phyloP scores from a whole-genome alignment of 2,329 filamentous ascomycete genomes.

The Akanthomyces uredinophilus region DNA sequence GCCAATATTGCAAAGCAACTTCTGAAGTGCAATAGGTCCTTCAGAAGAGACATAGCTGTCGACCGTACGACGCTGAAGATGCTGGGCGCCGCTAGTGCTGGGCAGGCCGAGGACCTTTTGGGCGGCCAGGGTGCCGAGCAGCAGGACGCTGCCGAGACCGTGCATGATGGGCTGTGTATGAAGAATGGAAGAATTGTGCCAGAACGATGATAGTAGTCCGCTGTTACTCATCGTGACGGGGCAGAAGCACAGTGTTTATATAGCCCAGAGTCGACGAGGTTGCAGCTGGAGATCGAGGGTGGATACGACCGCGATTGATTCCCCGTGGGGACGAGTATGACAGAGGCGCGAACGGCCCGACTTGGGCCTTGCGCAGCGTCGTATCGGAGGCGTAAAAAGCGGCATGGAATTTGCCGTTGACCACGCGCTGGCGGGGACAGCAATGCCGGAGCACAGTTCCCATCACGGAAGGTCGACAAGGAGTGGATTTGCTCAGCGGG shows the following conservation, averaged over 20 bases:
- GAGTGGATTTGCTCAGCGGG: background rate
- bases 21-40: conserved; percentile 44
- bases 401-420: background rate
- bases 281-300: background rate
- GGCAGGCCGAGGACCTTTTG: conserved; percentile 47
- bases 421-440: background rate
- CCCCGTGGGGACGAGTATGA: background rate
- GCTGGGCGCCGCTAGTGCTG: conserved; percentile 22
- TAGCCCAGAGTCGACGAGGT: background rate
- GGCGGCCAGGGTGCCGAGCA: conserved; percentile 47
- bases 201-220: background rate
- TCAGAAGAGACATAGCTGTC: conserved; percentile 50
- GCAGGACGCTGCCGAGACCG: conserved; percentile 42
- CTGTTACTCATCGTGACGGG: background rate
- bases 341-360: background rate
- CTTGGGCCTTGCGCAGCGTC: conserved; percentile 2
- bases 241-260: background rate
- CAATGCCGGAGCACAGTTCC: conserved; percentile 3
- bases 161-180: conserved; percentile 40
- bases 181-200: conserved; percentile 18
- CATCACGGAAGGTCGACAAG: conserved; percentile 1
- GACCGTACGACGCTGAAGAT: conserved; percentile 35
- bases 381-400: background rate
- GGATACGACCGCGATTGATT: conserved; percentile 5
- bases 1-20: conserved; percentile 57